These are phyloP conservation scores for Apophysomyces variabilis DNA, from an alignment of 371 early-diverging fungal species.

Conservation along the genomic window DNA sequence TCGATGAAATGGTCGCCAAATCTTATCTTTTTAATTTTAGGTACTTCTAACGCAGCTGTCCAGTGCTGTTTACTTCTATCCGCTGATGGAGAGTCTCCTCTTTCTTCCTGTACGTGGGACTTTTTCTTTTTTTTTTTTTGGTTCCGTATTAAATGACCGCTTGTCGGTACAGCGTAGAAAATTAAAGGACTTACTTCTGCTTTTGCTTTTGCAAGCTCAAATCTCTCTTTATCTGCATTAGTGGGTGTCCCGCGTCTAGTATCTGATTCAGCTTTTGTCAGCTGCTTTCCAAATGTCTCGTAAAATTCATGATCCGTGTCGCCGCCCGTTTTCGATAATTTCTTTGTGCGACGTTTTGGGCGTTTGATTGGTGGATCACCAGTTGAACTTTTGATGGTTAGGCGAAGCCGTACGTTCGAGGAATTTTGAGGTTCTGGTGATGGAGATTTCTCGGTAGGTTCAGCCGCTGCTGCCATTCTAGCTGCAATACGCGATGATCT, in stretches of 20 bases:
- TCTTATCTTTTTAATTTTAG: slow-evolving; percentile 26
- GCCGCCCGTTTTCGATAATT: neutral
- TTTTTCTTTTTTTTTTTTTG: neutral
- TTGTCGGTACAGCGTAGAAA: slow-evolving; percentile 1
- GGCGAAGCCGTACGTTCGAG: slow-evolving; percentile 19
- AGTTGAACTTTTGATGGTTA: slow-evolving; percentile 16
- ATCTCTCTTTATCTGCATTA: slow-evolving; percentile 51
- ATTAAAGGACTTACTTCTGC: slow-evolving; percentile 43
- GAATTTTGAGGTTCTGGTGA: slow-evolving; percentile 8
- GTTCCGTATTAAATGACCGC: neutral
- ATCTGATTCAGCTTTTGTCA: slow-evolving; percentile 61
- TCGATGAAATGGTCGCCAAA: slow-evolving; percentile 83
- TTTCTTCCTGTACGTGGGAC: neutral
- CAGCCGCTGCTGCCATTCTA: slow-evolving; percentile 5
- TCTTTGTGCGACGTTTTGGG: slow-evolving; percentile 3
- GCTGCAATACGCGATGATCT: slow-evolving; percentile 12
- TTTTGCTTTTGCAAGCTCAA: slow-evolving; percentile 43
- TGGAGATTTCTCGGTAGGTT: slow-evolving; percentile 5
- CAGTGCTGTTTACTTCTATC: slow-evolving; percentile 4
- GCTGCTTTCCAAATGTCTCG: slow-evolving; percentile 59
- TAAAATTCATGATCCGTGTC: slow-evolving; percentile 31
- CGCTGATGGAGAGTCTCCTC: neutral
- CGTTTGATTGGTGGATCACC: slow-evolving; percentile 15
- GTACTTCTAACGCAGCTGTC: slow-evolving; percentile 13
- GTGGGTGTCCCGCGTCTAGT: slow-evolving; percentile 55